Evolutionary conservation across 768 basidiomycete genomes (phyloP), one percentile per base, ranked within the genome.

Genomic region (Hysterangium stoloniferum): DNA sequence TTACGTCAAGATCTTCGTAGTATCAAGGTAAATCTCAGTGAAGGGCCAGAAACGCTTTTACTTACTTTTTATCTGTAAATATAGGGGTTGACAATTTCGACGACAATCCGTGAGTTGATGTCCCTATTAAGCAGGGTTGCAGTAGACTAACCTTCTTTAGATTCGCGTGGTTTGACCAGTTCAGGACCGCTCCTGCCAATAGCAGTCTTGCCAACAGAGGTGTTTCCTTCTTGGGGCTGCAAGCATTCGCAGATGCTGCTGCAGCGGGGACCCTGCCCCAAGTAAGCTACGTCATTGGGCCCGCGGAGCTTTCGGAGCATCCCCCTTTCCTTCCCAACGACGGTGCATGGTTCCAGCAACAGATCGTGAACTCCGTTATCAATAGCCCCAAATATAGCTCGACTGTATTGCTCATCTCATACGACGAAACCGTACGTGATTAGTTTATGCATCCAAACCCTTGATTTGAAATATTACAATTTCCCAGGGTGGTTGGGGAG

Each of bases 341-440:
- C 25, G 55, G 55, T 8, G 53, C 2, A 5, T 56, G 34, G 34
- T 17, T 54, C 3, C 47, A 48, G 41, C 31, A 40, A 17, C 37
- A 42, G 11, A 37, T 56, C 42, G 45, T 50, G 19, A 50, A 56
- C 28, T 53, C 55, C 24, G 27, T 56, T 7, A 33, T 42, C 4
- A 49, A 56, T 19, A 52, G 53, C 29, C 55, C 55, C 4, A 49
- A 34, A 19, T 56, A 56, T 28, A 50, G 36, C 27, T 48, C 22
- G 2, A 56, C 55, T 11, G 37, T 50, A 9, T 32, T 56, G 3
- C 25, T 56, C 22, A 49, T 56, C 22, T 49, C 46, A 1, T 56
- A 56, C 35, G 55, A 56, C 36, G 55, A 56, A 41, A 54, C 45
- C 27, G n/a, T n/a, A n/a, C n/a, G n/a, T n/a, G n/a, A n/a, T n/a